Conservation (phyloP, 495 filamentous ascomycete genomes). For the Glutinoglossum americanum region DNA sequence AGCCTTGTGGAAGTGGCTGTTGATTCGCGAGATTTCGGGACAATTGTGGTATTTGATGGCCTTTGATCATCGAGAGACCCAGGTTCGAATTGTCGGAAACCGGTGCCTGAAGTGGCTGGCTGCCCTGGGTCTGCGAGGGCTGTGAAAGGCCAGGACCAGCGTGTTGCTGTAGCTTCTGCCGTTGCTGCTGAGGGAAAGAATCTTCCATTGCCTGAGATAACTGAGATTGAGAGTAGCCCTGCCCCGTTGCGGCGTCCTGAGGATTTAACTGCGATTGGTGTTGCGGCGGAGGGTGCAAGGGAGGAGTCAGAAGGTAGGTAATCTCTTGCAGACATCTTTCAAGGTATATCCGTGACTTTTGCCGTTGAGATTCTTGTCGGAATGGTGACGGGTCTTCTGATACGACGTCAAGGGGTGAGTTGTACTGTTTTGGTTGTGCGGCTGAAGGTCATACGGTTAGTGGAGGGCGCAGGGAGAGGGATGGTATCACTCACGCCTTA, state of each 20-base stretch:
- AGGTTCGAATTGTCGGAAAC: conserved; percentile 14
- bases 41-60: background rate
- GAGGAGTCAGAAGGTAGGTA: conserved; percentile 25
- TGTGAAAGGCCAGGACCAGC: conserved; percentile 8
- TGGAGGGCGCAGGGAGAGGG: background rate
- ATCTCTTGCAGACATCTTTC: conserved; percentile 23
- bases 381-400: conserved; percentile 10
- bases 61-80: background rate
- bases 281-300: conserved; percentile 19
- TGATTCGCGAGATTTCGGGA: conserved; percentile 5
- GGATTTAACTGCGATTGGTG: conserved; percentile 8
- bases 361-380: conserved; percentile 17
- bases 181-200: conserved; percentile 19
- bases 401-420: conserved; percentile 21
- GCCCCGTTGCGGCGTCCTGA: conserved; percentile 10
- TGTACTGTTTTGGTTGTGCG: conserved; percentile 15
- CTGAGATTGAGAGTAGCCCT: conserved; percentile 11
- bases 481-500: conserved; percentile 13
- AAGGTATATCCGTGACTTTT: conserved; percentile 21
- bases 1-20: conserved; percentile 10
- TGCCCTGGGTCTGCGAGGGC: conserved; percentile 29
- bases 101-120: conserved; percentile 28
- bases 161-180: conserved; percentile 17
- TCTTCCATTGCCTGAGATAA: conserved; percentile 18
- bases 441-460: background rate